phyloP scores from a whole-genome alignment of 441 rosid genomes.

The Omphalea diandra region DNA sequence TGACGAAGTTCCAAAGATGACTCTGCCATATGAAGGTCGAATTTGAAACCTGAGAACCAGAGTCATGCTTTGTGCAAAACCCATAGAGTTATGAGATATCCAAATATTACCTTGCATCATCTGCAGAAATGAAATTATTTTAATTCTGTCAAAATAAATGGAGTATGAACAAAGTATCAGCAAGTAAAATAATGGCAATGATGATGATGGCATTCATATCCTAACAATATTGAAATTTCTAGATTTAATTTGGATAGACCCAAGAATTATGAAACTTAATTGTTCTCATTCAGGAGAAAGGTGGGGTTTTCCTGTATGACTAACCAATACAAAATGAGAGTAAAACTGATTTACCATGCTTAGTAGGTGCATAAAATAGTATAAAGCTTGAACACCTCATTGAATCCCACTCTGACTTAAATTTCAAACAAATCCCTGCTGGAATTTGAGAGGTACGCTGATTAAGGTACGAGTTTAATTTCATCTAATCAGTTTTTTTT shows the following conservation, averaged over 20 bases:
- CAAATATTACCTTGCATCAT: constrained; percentile 74
- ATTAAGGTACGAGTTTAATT: not conserved
- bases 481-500: not conserved
- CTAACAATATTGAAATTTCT: not conserved
- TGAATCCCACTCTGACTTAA: not conserved
- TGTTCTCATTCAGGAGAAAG: not conserved
- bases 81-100: constrained; percentile 51
- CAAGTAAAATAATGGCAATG: not conserved
- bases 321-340: not conserved
- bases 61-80: constrained; percentile 65
- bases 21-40: constrained; percentile 39
- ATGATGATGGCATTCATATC: not conserved
- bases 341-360: not conserved
- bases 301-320: not conserved
- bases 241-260: not conserved
- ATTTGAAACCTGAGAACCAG: constrained; percentile 64
- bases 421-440: not conserved
- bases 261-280: not conserved
- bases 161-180: not conserved
- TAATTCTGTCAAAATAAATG: not conserved
- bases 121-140: constrained; percentile 41
- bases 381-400: not conserved
- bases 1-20: constrained; percentile 41
- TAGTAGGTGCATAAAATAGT: not conserved
- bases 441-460: too few species aligned